Evolutionary conservation across 2,329 filamentous ascomycete species (phyloP).

Genomic region (Fusarium verrucosum): DNA sequence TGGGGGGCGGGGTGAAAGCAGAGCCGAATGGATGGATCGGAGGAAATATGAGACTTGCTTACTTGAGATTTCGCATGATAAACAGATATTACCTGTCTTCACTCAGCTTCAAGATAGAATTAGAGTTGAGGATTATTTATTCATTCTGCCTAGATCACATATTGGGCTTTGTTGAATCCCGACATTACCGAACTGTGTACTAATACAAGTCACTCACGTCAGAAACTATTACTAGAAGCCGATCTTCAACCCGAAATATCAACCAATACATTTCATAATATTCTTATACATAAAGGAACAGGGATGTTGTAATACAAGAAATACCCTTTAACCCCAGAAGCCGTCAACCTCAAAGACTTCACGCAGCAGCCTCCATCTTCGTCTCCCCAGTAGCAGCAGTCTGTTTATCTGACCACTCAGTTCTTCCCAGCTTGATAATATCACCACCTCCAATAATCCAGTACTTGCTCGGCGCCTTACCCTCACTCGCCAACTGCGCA

Average conservation of each 20-base stretch:
- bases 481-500: constrained; percentile 64
- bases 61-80: neutral
- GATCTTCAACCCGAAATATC: neutral
- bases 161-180: neutral
- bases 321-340: neutral
- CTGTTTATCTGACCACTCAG: constrained; percentile 59
- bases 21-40: constrained; percentile 27
- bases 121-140: neutral
- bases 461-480: constrained; percentile 66
- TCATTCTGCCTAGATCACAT: too few species aligned
- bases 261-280: too few species aligned
- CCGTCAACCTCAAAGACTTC: neutral
- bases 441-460: constrained; percentile 70
- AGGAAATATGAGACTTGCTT: constrained; percentile 20
- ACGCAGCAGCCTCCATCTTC: constrained; percentile 7
- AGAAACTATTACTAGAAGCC: too few species aligned
- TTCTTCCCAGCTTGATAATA: constrained; percentile 73
- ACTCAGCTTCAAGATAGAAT: neutral
- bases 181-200: too few species aligned
- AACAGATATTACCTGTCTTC: neutral
- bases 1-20: constrained; percentile 28
- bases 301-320: too few species aligned
- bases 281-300: too few species aligned
- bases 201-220: too few species aligned
- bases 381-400: constrained; percentile 9